These are phyloP conservation scores for Ophiostoma ulmi DNA, from an alignment of 2,329 filamentous ascomycete species.

Conservation along the genomic window DNA sequence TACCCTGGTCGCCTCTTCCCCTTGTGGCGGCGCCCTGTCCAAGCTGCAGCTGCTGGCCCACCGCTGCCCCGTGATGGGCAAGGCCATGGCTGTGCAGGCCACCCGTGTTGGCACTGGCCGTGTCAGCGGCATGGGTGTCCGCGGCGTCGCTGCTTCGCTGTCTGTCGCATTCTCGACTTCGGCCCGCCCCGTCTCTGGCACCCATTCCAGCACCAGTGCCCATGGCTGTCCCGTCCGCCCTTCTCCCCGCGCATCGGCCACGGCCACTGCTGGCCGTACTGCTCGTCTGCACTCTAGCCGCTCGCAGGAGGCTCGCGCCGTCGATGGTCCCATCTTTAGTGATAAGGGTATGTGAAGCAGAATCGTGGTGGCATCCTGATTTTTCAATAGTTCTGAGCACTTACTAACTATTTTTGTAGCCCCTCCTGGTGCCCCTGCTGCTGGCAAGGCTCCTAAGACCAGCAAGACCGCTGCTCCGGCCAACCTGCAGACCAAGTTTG, in stretches of 20 bases:
- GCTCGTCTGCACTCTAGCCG: conserved; percentile 78
- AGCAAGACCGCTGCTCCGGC: conserved; percentile 18
- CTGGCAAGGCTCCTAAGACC: conserved; percentile 23
- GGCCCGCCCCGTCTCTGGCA: not conserved
- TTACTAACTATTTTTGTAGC: conserved; percentile 29
- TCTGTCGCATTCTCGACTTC: conserved; percentile 26
- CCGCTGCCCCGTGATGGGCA: conserved; percentile 97
- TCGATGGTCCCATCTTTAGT: conserved; percentile 48
- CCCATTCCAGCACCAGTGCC: conserved; percentile 27
- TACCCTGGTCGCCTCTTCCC: conserved; percentile 41
- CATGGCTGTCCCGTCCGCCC: conserved; percentile 36
- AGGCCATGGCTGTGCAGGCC: conserved; percentile 85
- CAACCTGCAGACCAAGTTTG: conserved; percentile 57
- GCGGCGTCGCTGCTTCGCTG: conserved; percentile 25
- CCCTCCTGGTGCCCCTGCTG: conserved; percentile 32
- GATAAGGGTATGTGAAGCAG: conserved; percentile 8
- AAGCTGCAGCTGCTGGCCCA: conserved; percentile 91
- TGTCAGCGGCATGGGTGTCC: conserved; percentile 30
- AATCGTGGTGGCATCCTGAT: not conserved
- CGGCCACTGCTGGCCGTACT: conserved; percentile 14
- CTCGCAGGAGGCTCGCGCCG: conserved; percentile 69
- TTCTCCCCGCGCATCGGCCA: not conserved
- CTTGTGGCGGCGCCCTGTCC: conserved; percentile 88
- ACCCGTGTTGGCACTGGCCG: conserved; percentile 44
- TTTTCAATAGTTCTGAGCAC: not conserved